A percentile compares a stretch with the other conserved stretches of the same genome.
These are phyloP conservation scores for Aspergillus brunneoviolaceus DNA, from an alignment of 2,329 filamentous ascomycete genomes.

Conservation along the genomic window DNA sequence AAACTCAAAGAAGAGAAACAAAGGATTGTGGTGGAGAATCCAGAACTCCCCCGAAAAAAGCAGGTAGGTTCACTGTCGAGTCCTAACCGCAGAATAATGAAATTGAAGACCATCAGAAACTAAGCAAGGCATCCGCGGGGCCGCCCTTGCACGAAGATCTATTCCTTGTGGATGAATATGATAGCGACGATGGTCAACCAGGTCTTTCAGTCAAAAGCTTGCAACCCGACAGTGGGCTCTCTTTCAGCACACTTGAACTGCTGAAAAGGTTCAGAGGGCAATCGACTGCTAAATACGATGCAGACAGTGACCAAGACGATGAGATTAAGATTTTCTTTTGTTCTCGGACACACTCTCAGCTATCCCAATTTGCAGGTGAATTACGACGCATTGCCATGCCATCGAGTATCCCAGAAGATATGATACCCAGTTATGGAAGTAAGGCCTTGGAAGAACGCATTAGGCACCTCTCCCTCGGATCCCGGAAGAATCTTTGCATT, in stretches of 20 bases:
- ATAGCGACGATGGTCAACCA: constrained; percentile 59
- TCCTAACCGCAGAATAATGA: background rate
- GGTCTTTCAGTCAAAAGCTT: constrained; percentile 27
- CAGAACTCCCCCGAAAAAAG: constrained; percentile 51
- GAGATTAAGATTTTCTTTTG: constrained; percentile 87
- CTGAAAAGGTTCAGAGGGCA: constrained; percentile 65
- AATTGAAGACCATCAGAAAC: constrained; percentile 26
- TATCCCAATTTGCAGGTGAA: constrained; percentile 84
- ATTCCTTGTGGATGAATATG: constrained; percentile 75
- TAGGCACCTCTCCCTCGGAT: constrained; percentile 81
- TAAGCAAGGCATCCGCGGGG: constrained; percentile 19
- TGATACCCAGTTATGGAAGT: constrained; percentile 19
- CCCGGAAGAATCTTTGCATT: constrained; percentile 85
- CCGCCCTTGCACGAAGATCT: constrained; percentile 55
- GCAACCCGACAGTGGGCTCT: constrained; percentile 53
- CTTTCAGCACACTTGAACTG: constrained; percentile 71
- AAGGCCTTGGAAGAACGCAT: constrained; percentile 57
- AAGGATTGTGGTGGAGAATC: constrained; percentile 50
- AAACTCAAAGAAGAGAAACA: constrained; percentile 62
- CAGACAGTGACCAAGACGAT: constrained; percentile 53
- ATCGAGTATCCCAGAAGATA: constrained; percentile 60
- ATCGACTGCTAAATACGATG: constrained; percentile 23
- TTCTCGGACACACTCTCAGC: constrained; percentile 87
- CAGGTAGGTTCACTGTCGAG: constrained; percentile 31
- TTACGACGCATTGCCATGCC: constrained; percentile 76